A percentile compares a stretch with the other conserved stretches of the same genome.
These are phyloP conservation scores for Penicillium daleae DNA, from an alignment of 495 filamentous ascomycete species.

Conservation along the genomic window DNA sequence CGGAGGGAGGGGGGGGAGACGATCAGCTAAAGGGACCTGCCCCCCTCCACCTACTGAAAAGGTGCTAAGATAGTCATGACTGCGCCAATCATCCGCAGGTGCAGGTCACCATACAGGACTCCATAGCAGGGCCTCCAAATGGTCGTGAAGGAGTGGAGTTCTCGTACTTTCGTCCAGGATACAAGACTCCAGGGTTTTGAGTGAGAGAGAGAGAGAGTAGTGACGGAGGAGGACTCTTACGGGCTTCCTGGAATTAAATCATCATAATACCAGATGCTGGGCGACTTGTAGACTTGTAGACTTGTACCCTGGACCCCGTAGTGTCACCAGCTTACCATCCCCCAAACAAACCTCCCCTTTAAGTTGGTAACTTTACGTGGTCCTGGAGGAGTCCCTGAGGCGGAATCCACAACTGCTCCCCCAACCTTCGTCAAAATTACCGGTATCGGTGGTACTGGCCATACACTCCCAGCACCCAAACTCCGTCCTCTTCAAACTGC, in stretches of 20 bases:
- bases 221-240: too few species aligned
- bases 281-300: too few species aligned
- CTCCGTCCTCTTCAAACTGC: background rate
- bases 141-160: background rate
- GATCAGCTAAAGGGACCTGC: slow-evolving; percentile 30
- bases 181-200: background rate
- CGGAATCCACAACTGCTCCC: too few species aligned
- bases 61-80: slow-evolving; percentile 29
- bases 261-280: background rate
- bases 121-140: slow-evolving; percentile 3
- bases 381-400: too few species aligned
- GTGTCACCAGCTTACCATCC: background rate
- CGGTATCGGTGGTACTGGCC: background rate
- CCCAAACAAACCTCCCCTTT: background rate
- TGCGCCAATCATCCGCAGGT: slow-evolving; percentile 6
- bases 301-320: too few species aligned
- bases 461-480: background rate
- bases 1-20: slow-evolving; percentile 14
- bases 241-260: too few species aligned
- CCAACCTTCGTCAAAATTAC: background rate
- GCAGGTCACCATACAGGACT: slow-evolving; percentile 4
- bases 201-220: too few species aligned
- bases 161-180: slow-evolving; percentile 5
- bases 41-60: slow-evolving; percentile 30
- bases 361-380: too few species aligned